A percentile compares a stretch with the other conserved stretches of the same genome.
Evolutionary conservation across 129 eudicot genomes (phyloP).

Genomic region (Pittosporum tobira): DNA sequence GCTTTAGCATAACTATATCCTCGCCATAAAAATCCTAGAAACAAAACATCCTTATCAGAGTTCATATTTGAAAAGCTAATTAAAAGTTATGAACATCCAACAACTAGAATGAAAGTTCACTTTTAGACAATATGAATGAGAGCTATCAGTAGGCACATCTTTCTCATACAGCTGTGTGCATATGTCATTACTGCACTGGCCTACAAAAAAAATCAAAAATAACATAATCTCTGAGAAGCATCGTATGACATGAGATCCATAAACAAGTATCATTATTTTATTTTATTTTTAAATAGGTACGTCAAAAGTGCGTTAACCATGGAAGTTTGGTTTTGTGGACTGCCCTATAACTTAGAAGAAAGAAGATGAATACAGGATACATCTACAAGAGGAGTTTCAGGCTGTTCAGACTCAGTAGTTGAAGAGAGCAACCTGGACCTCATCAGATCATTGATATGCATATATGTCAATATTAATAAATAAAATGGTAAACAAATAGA

Average conservation of each 20-base stretch:
- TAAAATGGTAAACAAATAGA: neutral
- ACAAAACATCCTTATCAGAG: too few relatives aligned
- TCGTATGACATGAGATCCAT: too few relatives aligned
- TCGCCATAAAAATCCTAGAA: too few relatives aligned
- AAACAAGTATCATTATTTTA: too few relatives aligned
- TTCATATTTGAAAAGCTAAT: too few relatives aligned
- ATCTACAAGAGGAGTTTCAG: constrained; percentile 70
- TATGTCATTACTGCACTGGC: constrained; percentile 71
- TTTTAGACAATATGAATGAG: too few relatives aligned
- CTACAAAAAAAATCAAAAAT: constrained; percentile 46
- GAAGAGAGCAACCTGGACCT: constrained; percentile 48
- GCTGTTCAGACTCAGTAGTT: constrained; percentile 40
- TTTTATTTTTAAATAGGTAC: neutral
- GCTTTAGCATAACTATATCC: too few relatives aligned
- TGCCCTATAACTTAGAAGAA: neutral
- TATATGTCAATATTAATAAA: constrained; percentile 37
- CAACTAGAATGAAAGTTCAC: too few relatives aligned
- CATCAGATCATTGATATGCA: constrained; percentile 77
- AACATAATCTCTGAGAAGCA: too few relatives aligned
- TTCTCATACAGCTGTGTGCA: constrained; percentile 85
- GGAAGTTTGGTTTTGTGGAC: neutral
- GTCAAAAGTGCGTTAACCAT: neutral
- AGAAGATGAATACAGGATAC: constrained; percentile 20
- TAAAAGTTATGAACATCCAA: too few relatives aligned
- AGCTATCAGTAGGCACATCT: constrained; percentile 54